Percentiles rank a stretch among this genome's conserved stretches.
phyloP scores from a whole-genome alignment of 768 basidiomycete species.

The Butyriboletus loyo region DNA sequence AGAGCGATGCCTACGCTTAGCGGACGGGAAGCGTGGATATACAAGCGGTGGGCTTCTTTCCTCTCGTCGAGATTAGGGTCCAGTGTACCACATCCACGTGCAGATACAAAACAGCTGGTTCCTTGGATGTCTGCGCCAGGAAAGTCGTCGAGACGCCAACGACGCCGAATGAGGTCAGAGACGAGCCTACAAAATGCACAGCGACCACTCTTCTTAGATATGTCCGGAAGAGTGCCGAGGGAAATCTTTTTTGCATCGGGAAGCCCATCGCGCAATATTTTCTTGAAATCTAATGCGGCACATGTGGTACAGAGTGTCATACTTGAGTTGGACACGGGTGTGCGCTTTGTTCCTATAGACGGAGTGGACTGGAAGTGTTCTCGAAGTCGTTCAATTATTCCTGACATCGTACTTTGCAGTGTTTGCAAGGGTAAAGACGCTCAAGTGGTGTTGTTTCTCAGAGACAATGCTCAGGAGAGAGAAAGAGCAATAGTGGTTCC shows the following conservation, averaged over 20 bases:
- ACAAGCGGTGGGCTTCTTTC: conserved; percentile 10
- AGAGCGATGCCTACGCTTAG: not conserved
- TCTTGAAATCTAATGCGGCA: conserved; percentile 4
- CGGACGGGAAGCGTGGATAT: conserved; percentile 10
- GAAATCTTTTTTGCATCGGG: not conserved
- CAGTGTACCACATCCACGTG: not conserved
- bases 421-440: not conserved
- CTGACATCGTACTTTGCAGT: not conserved
- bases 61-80: not conserved
- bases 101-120: conserved; percentile 1
- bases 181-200: conserved; percentile 19
- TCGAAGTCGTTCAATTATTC: conserved; percentile 4
- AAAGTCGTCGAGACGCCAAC: conserved; percentile 16
- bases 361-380: not conserved
- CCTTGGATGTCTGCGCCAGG: conserved; percentile 8
- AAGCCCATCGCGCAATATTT: conserved; percentile 15
- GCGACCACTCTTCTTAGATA: not conserved
- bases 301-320: conserved; percentile 12
- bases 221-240: conserved; percentile 9
- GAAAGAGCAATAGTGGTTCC: not conserved
- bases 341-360: not conserved
- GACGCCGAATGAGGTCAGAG: conserved; percentile 2
- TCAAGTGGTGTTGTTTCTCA: not conserved
- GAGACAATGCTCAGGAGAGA: not conserved
- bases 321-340: not conserved